Conservation (phyloP, 805 yeast genomes). For the Metschnikowia santaceciliae region DNA sequence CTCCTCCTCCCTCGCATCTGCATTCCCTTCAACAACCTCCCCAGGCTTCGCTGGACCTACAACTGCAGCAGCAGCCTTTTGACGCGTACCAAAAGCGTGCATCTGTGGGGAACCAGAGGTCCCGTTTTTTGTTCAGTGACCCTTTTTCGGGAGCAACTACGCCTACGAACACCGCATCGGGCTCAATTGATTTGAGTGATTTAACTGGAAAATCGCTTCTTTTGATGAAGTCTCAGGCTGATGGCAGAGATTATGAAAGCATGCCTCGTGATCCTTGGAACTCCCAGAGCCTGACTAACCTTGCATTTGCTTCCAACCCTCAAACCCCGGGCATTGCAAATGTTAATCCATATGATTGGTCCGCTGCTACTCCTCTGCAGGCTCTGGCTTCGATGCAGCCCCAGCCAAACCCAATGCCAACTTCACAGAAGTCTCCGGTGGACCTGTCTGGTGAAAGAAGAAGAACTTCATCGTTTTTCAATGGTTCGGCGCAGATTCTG, state of each 20-base stretch:
- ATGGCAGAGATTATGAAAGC: constrained; percentile 45
- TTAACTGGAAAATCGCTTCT: constrained; percentile 41
- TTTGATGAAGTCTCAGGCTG: constrained; percentile 44
- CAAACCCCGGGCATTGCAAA: constrained; percentile 34
- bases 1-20: constrained; percentile 28
- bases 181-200: constrained; percentile 32
- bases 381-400: constrained; percentile 5
- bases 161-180: constrained; percentile 16
- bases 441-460: constrained; percentile 34
- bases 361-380: constrained; percentile 6
- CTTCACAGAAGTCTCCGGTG: constrained; percentile 1
- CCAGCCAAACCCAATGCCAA: constrained; percentile 1
- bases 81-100: constrained; percentile 46
- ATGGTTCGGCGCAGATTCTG: constrained; percentile 18
- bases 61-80: constrained; percentile 10
- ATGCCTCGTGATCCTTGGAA: constrained; percentile 47
- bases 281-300: constrained; percentile 11
- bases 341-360: constrained; percentile 17
- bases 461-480: constrained; percentile 52
- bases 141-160: constrained; percentile 37
- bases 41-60: constrained; percentile 3
- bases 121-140: constrained; percentile 68
- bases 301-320: constrained; percentile 28
- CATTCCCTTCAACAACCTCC: constrained; percentile 8
- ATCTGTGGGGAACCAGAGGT: constrained; percentile 53